phyloP scores from a whole-genome alignment of 1,284 basidiomycete species.

The Malassezia arunalokei region DNA sequence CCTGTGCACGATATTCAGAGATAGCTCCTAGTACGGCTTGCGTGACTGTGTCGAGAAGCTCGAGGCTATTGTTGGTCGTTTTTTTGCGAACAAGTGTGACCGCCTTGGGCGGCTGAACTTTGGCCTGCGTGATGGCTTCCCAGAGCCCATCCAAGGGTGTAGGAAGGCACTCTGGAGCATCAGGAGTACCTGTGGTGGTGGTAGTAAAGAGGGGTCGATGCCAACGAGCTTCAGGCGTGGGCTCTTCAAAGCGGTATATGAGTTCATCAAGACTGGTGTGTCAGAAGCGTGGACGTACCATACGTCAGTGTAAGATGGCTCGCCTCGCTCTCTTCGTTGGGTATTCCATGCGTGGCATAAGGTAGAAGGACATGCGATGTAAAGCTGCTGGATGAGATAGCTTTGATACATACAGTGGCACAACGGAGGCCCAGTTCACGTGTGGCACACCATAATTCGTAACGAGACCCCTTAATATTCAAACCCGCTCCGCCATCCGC shows the following conservation, averaged over 20 bases:
- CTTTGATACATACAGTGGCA: constrained; percentile 60
- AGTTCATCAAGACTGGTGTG: constrained; percentile 68
- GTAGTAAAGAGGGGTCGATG: constrained; percentile 81
- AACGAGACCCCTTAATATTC: constrained; percentile 89
- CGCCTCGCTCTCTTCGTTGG: constrained; percentile 48
- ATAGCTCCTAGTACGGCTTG: constrained; percentile 28
- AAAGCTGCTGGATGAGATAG: constrained; percentile 41
- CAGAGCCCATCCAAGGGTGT: constrained; percentile 65
- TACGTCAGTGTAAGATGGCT: constrained; percentile 32
- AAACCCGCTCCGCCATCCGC: constrained; percentile 67
- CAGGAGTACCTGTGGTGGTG: constrained; percentile 8
- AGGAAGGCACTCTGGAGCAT: constrained; percentile 28
- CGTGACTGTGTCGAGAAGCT: constrained; percentile 41
- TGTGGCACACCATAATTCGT: constrained; percentile 93
- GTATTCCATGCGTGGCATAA: constrained; percentile 56
- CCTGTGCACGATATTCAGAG: constrained; percentile 16
- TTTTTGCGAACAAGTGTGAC: constrained; percentile 53
- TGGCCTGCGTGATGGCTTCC: constrained; percentile 65
- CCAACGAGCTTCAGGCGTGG: constrained; percentile 92
- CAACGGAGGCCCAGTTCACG: constrained; percentile 72
- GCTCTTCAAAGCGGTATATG: constrained; percentile 80
- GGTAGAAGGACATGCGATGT: constrained; percentile 59
- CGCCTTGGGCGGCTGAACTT: constrained; percentile 69
- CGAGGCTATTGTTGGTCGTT: constrained; percentile 47
- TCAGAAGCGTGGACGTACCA: constrained; percentile 56